Evolutionary conservation across 257 asterid genomes (phyloP), one percentile per base, ranked within the genome.

Genomic region (Ilex asprella): DNA sequence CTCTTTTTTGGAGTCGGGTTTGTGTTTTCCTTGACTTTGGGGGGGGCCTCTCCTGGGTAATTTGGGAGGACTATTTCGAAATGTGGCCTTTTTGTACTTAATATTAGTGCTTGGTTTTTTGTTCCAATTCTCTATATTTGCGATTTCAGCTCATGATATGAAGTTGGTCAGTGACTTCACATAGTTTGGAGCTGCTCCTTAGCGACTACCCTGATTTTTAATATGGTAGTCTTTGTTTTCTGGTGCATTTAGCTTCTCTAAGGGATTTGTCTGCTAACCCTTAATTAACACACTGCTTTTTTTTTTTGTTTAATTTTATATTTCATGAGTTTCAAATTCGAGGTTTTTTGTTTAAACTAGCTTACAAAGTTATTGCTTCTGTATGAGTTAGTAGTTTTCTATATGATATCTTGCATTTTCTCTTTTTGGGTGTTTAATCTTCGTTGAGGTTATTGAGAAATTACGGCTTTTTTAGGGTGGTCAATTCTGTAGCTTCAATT

Each of bases 11-110:
- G 63, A 56, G 74, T 65, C 72, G 76, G 66, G 67, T 71, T 55
- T 67, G 30, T 64, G 61, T 56, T 63, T 54, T 61, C 56, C 44
- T 57, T 68, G 50, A 77, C 90, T 80, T 76, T 78, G 55, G 76
- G 79, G 78, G 27, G 8, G 75, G 64, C 31, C 61, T 21, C 51
- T 54, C 54, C 72, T 80, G 77, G 64, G 65, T 43, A 55, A 55
- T 65, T 60, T 63, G 64, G 39, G 41, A 31, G 67, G 60, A 30
- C 59, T 12, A 31, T 72, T 64, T 63, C 72, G 73, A 72, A 78
- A 76, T 70, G 63, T 58, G 66, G 30, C 35, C 56, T 35, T 1
- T 35, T 35, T 35, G 41, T 0, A 35, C 41, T 35, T 35, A 35
- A 35, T 35, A 2, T 8, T 53, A 5, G 57, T 53, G 57, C 57